Evolutionary conservation across 768 basidiomycete species (phyloP), one percentile per base, ranked within the genome.

Genomic region (Polyporus arcularius): DNA sequence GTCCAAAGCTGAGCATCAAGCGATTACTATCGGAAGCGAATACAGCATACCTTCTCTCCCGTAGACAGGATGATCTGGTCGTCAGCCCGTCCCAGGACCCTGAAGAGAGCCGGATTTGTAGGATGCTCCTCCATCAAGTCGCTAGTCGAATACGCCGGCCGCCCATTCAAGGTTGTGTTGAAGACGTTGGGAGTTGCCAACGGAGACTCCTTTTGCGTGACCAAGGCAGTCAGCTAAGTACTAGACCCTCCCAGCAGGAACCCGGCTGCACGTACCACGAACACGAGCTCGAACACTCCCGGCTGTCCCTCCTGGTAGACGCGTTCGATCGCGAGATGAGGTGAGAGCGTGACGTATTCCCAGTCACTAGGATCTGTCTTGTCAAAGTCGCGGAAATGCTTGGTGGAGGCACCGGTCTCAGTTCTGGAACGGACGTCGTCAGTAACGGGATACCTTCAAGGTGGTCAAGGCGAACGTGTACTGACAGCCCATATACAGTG

Each of bases 21-120:
- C 10, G n/a, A n/a, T n/a, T n/a, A n/a, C 32, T 35, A 10, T 35
- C 32, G 32, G 32, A 35, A 35, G 32, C 32, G 10, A 10, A 10
- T 10, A 35, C 32, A 10, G 32, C 32, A 4, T 10, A 35, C 35
- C 35, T 35, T 79, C 62, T 78, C 75, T 18, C 79, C 79, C 12
- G 75, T 79, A 35, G 67, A 71, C 45, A 77, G 71, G 67, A 77
- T 76, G 42, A 82, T 77, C 64, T 81, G 80, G 57, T 82, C 81
- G 57, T 81, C 81, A 9, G 66, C 69, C 15, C 82, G 71, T 2
- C 82, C 80, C 50, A 69, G 73, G 1, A 82, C 64, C 54, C 68
- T 75, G 71, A 73, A 80, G 31, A 73, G 62, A 1, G 67, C 66
- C 2, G 66, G 68, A 18, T 76, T 74, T 0, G 71, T 72, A 5